Evolutionary conservation across 352 stramenopile genomes (phyloP).

Genomic region (Globisporangium nagaii): DNA sequence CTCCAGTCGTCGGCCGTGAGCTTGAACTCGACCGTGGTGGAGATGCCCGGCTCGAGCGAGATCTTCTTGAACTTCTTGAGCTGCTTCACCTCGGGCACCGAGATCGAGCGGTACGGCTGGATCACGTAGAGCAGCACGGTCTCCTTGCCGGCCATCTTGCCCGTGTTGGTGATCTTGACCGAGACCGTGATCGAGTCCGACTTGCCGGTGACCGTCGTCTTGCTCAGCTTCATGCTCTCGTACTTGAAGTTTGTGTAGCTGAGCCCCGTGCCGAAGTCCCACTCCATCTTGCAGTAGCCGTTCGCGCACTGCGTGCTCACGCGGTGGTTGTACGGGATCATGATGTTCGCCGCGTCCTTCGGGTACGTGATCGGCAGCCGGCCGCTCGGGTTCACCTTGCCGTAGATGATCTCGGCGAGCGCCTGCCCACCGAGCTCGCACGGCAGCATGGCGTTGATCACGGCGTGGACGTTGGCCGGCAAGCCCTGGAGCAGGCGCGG

Average conservation of each 20-base stretch:
- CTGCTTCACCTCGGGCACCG: conserved; percentile 77
- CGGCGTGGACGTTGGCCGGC: conserved; percentile 48
- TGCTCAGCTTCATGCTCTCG: conserved; percentile 32
- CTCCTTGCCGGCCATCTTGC: conserved; percentile 52
- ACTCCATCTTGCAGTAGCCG: conserved; percentile 50
- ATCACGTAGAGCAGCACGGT: conserved; percentile 74
- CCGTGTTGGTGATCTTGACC: conserved; percentile 72
- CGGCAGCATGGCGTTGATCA: conserved; percentile 77
- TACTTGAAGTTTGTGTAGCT: conserved; percentile 73
- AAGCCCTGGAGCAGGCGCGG: conserved; percentile 67
- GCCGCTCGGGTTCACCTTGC: conserved; percentile 73
- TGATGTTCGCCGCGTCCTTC: conserved; percentile 48
- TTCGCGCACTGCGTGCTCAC: conserved; percentile 44
- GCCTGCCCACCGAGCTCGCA: conserved; percentile 77
- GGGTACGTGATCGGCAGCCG: conserved; percentile 81
- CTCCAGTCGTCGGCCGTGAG: conserved; percentile 31
- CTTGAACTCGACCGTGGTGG: conserved; percentile 28
- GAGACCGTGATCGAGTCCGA: conserved; percentile 1
- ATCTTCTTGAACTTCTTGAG: conserved; percentile 81
- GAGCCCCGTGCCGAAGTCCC: conserved; percentile 56
- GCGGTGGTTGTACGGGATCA: conserved; percentile 75
- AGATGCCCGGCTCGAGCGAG: conserved; percentile 32
- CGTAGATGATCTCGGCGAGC: conserved; percentile 80
- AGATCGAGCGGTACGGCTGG: conserved; percentile 50
- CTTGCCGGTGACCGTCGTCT: conserved; percentile 25